These are phyloP conservation scores for Lentinula boryana DNA, from an alignment of 768 basidiomycete genomes.

Conservation along the genomic window DNA sequence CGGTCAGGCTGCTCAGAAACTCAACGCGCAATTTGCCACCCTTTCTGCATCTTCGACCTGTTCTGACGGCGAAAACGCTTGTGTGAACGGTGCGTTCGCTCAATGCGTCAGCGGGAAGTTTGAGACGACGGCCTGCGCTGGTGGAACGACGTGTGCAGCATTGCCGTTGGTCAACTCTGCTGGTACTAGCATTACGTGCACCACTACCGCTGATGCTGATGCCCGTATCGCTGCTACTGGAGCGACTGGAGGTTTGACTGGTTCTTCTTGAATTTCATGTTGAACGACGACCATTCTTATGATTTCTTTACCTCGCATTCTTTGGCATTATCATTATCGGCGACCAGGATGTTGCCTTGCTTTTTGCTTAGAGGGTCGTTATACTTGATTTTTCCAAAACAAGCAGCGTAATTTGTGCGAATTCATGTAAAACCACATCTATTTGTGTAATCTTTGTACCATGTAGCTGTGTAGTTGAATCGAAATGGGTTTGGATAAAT, in stretches of 20 bases:
- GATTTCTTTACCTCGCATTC: not conserved
- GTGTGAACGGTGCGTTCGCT: conserved; percentile 39
- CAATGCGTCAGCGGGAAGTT: conserved; percentile 50
- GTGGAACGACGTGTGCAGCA: conserved; percentile 29
- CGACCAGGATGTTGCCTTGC: conserved; percentile 1
- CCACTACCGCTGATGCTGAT: conserved; percentile 27
- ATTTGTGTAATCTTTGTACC: not conserved
- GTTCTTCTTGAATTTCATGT: not conserved
- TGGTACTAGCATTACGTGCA: conserved; percentile 38
- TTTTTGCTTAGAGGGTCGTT: not conserved
- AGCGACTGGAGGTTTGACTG: conserved; percentile 22
- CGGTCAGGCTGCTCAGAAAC: conserved; percentile 42
- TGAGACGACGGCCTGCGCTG: conserved; percentile 29
- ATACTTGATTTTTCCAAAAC: not conserved
- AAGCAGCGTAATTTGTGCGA: not conserved
- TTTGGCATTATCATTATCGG: conserved; percentile 3
- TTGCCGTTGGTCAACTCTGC: conserved; percentile 39
- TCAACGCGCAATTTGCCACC: conserved; percentile 45
- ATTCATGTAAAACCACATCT: too few species aligned
- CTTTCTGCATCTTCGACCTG: conserved; percentile 43
- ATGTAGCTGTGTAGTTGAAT: not conserved
- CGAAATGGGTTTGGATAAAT: not conserved
- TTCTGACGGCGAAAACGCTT: conserved; percentile 38
- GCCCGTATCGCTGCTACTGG: conserved; percentile 31
- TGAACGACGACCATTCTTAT: too few species aligned